Conservation (phyloP, 129 eudicot genomes). For the Scalesia atractyloides region DNA sequence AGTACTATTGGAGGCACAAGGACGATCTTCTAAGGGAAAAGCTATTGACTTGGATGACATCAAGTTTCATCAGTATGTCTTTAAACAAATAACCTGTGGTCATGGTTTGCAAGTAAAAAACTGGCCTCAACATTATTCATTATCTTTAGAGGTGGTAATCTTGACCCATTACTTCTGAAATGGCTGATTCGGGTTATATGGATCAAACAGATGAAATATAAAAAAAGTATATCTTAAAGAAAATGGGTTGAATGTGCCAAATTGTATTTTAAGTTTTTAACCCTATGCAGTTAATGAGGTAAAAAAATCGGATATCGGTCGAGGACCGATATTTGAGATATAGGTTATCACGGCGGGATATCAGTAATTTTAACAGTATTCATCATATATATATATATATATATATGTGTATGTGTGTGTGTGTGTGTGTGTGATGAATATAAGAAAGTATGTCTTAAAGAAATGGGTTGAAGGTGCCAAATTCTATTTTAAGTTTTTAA, state of each 20-base stretch:
- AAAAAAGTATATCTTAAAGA: neutral
- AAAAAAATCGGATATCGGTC: too few species aligned
- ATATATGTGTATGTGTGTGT: too few species aligned
- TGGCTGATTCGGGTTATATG: neutral
- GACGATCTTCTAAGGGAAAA: conserved; percentile 82
- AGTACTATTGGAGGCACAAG: conserved; percentile 95
- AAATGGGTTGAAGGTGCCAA: too few species aligned
- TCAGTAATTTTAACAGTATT: too few species aligned
- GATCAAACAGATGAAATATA: neutral
- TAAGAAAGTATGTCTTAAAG: too few species aligned
- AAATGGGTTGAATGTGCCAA: neutral
- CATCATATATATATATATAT: too few species aligned
- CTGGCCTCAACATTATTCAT: neutral
- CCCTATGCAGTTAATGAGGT: too few species aligned
- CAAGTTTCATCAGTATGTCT: conserved; percentile 87
- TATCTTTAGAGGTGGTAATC: conserved; percentile 9
- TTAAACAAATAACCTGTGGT: neutral
- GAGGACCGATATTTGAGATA: too few species aligned
- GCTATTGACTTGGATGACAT: conserved; percentile 95
- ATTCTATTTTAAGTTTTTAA: too few species aligned
- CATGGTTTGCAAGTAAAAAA: neutral
- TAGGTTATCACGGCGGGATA: too few species aligned
- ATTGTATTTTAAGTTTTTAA: too few species aligned
- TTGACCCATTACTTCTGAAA: neutral
- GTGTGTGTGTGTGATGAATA: too few species aligned